phyloP scores from a whole-genome alignment of 2,329 filamentous ascomycete genomes.

The Pseudogymnoascus sp. region DNA sequence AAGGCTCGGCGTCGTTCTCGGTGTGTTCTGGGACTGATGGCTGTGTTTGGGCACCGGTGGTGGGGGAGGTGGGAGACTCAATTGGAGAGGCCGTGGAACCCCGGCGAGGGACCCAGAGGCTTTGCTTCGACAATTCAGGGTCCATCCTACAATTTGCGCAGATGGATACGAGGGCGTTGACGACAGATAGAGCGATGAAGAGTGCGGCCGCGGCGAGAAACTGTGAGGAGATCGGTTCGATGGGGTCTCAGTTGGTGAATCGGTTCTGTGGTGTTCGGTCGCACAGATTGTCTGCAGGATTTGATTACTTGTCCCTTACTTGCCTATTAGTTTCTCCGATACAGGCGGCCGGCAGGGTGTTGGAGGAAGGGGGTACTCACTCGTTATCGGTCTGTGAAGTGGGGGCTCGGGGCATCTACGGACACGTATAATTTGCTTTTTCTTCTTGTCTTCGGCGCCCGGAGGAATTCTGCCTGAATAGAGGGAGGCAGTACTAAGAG shows the following conservation, averaged over 20 bases:
- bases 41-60: not conserved
- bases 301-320: not conserved
- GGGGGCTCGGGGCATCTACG: conserved; percentile 4
- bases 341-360: conserved; percentile 2
- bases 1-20: not conserved
- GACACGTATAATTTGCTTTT: conserved; percentile 2
- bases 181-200: not conserved
- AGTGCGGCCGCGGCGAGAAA: not conserved
- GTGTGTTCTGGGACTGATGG: not conserved
- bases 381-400: not conserved
- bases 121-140: not conserved
- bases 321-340: not conserved
- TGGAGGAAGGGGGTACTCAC: not conserved
- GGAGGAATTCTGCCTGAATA: conserved; percentile 7
- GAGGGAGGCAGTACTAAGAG: not conserved
- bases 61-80: not conserved
- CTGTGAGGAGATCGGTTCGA: not conserved
- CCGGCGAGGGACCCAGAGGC: conserved; percentile 4
- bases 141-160: conserved; percentile 1
- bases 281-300: not conserved
- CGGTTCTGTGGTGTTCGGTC: conserved; percentile 2
- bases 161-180: not conserved
- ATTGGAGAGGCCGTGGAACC: not conserved
- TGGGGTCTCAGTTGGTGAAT: not conserved
- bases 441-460: not conserved